Conservation (phyloP, 768 basidiomycete genomes). For the Serendipita sp. region DNA sequence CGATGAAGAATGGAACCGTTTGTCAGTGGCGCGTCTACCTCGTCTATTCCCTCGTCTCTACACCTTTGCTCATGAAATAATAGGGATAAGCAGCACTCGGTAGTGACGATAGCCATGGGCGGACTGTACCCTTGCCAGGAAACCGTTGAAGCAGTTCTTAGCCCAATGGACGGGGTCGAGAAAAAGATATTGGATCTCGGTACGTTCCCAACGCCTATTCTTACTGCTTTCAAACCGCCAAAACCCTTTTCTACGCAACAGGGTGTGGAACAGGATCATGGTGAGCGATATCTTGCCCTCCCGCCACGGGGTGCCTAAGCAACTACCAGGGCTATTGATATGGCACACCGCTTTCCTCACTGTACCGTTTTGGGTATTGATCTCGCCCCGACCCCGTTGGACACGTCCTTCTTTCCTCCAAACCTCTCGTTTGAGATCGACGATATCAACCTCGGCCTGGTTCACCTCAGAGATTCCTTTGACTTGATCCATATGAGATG, state of each 20-base stretch:
- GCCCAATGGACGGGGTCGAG: background rate
- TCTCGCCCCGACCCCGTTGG: background rate
- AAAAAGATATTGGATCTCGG: background rate
- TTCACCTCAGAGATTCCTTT: background rate
- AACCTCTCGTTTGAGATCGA: conserved; percentile 4
- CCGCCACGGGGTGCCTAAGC: background rate
- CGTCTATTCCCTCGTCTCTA: background rate
- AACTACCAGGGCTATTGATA: background rate
- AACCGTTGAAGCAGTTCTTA: background rate
- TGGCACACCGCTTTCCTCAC: background rate
- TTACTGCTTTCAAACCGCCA: background rate
- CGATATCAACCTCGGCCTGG: background rate
- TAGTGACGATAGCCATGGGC: background rate
- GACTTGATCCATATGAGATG: conserved; percentile 3
- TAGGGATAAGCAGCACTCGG: conserved; percentile 3
- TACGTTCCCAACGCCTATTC: background rate
- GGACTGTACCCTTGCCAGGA: background rate
- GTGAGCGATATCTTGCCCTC: background rate
- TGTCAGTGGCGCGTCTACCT: background rate
- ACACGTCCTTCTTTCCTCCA: background rate
- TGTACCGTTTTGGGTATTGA: background rate
- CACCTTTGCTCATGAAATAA: background rate
- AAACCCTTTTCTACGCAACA: background rate
- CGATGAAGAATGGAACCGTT: background rate
- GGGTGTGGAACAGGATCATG: background rate